phyloP scores from a whole-genome alignment of 2,329 filamentous ascomycete species.

The Stylonectria norvegica region DNA sequence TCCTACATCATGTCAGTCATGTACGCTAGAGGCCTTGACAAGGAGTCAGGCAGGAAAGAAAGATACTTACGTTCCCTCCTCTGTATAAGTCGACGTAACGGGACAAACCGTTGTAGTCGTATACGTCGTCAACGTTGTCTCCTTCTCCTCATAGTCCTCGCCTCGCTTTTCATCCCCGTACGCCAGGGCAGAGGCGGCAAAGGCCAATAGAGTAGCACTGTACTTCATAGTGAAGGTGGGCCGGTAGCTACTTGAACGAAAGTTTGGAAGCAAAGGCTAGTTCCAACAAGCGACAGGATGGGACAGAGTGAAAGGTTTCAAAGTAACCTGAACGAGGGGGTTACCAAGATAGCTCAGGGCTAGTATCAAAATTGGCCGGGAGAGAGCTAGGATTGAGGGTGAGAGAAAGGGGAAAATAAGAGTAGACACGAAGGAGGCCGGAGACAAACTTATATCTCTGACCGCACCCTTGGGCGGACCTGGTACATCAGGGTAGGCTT shows the following conservation, averaged over 20 bases:
- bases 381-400: conserved; percentile 13
- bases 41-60: neutral
- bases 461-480: conserved; percentile 1
- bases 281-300: conserved; percentile 15
- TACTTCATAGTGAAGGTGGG: conserved; percentile 24
- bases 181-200: conserved; percentile 25
- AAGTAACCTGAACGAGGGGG: conserved; percentile 32
- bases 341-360: conserved; percentile 19
- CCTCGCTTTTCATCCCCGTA: conserved; percentile 17
- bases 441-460: conserved; percentile 24
- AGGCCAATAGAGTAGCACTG: conserved; percentile 20
- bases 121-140: conserved; percentile 31
- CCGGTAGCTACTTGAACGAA: too few relatives aligned
- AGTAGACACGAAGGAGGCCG: conserved; percentile 4
- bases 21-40: neutral
- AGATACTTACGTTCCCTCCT: conserved; percentile 37
- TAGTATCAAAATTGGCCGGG: conserved; percentile 9
- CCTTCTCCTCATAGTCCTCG: neutral
- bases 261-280: conserved; percentile 18
- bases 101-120: conserved; percentile 45
- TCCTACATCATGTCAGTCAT: conserved; percentile 28
- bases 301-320: conserved; percentile 24
- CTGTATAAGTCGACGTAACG: conserved; percentile 41
- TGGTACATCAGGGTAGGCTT: conserved; percentile 9
- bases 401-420: conserved; percentile 10